Evolutionary conservation across 75 land plant species (phyloP).

Genomic region (Adiantum capillusveneris): DNA sequence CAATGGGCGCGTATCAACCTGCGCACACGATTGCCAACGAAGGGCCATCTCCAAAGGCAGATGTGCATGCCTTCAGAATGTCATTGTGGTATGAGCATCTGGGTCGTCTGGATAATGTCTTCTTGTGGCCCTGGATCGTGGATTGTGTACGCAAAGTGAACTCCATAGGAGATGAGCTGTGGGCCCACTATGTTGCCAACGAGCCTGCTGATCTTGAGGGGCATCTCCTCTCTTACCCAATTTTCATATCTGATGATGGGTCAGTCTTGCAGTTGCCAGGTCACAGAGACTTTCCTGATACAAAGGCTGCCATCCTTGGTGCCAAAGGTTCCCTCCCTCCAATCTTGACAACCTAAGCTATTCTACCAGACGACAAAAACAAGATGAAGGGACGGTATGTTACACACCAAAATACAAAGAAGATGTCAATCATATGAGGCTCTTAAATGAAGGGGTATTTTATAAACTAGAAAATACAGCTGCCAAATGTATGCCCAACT

Average conservation of each 20-base stretch:
- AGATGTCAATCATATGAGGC: too few relatives aligned
- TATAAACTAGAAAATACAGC: too few relatives aligned
- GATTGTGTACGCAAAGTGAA: slow-evolving; percentile 69
- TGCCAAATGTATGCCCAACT: too few relatives aligned
- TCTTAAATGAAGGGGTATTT: too few relatives aligned
- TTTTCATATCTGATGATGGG: slow-evolving; percentile 49
- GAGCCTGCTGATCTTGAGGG: slow-evolving; percentile 62
- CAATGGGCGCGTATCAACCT: slow-evolving; percentile 94
- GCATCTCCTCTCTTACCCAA: slow-evolving; percentile 68
- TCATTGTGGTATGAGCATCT: slow-evolving; percentile 86
- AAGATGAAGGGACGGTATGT: too few relatives aligned
- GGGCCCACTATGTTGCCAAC: slow-evolving; percentile 63
- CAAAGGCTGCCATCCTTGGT: slow-evolving; percentile 69
- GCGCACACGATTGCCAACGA: slow-evolving; percentile 36
- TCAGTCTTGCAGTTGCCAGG: slow-evolving; percentile 61
- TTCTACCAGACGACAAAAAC: too few relatives aligned
- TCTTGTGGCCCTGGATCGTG: slow-evolving; percentile 48
- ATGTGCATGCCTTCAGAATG: slow-evolving; percentile 86
- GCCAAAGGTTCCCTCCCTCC: slow-evolving; percentile 61
- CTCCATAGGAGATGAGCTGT: slow-evolving; percentile 56
- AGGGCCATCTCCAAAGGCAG: slow-evolving; percentile 67
- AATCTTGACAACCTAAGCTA: slow-evolving; percentile 65
- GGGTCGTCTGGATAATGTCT: slow-evolving; percentile 66
- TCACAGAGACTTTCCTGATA: slow-evolving; percentile 59
- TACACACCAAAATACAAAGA: too few relatives aligned